Percentiles rank a stretch among this genome's conserved stretches.
Conservation (phyloP, 2,329 filamentous ascomycete genomes). For the Fusarium nematophilum region DNA sequence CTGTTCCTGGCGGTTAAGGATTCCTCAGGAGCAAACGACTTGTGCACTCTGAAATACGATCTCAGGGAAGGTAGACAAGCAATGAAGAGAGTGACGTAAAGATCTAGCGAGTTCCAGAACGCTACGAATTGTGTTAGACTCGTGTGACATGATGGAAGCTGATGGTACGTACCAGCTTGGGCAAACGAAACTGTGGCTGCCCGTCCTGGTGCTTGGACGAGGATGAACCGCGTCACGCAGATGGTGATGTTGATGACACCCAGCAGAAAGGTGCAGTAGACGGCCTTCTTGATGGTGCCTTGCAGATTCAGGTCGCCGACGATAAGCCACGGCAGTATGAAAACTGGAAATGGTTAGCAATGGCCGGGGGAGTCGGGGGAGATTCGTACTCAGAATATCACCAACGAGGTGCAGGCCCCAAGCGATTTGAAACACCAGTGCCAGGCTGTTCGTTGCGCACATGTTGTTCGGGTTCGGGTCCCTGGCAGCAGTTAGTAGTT, state of each 20-base stretch:
- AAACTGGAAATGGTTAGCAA: slow-evolving; percentile 1
- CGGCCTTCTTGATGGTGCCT: slow-evolving; percentile 1
- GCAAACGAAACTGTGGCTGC: no score
- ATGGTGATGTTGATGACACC: slow-evolving; percentile 22
- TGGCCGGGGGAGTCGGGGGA: accelerated
- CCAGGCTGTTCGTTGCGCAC: background rate
- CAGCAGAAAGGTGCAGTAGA: slow-evolving; percentile 24
- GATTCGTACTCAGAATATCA: slow-evolving; percentile 13
- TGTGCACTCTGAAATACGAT: no score
- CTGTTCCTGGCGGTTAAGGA: no score
- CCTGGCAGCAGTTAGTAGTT: background rate
- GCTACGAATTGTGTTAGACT: no score
- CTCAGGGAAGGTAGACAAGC: no score
- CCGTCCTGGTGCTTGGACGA: background rate
- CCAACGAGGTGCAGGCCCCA: slow-evolving; percentile 17
- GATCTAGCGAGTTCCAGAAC: no score
- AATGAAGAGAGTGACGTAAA: no score
- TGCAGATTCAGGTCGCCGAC: slow-evolving; percentile 12
- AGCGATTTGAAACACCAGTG: background rate
- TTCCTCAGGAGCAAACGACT: no score
- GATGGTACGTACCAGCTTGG: no score
- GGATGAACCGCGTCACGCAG: slow-evolving; percentile 8
- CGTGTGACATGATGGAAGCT: no score
- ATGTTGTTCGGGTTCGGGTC: background rate
- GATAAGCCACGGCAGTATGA: slow-evolving; percentile 26